phyloP scores from a whole-genome alignment of 805 yeast species.

The Candida chilensis region DNA sequence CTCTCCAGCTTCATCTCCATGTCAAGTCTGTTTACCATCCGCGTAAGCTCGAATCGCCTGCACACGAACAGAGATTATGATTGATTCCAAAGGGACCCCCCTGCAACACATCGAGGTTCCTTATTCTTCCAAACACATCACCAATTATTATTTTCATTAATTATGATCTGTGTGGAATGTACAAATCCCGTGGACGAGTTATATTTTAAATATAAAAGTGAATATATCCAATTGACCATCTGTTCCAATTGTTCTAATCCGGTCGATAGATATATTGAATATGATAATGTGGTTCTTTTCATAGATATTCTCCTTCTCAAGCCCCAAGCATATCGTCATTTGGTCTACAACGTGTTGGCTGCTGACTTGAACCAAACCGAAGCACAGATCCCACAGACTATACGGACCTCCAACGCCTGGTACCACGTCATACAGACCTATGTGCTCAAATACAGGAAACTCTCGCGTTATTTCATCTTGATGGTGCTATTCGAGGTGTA shows the following conservation, averaged over 20 bases:
- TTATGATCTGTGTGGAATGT: slow-evolving; percentile 89
- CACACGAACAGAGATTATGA: too few relatives aligned
- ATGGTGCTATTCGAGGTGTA: slow-evolving; percentile 81
- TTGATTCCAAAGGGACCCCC: too few relatives aligned
- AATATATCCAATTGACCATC: slow-evolving; percentile 70
- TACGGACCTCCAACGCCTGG: slow-evolving; percentile 1
- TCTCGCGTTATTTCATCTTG: slow-evolving; percentile 43
- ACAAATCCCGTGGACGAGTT: slow-evolving; percentile 54
- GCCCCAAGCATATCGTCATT: slow-evolving; percentile 82
- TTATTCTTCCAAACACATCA: too few relatives aligned
- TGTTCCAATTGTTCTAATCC: slow-evolving; percentile 65
- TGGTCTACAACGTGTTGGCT: slow-evolving; percentile 63
- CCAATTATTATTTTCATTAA: too few relatives aligned
- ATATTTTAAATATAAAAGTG: slow-evolving; percentile 64
- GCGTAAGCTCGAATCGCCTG: too few relatives aligned
- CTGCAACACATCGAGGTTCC: too few relatives aligned
- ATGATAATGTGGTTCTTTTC: slow-evolving; percentile 74
- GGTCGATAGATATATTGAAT: slow-evolving; percentile 89
- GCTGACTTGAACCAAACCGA: too few relatives aligned
- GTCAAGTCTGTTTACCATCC: too few relatives aligned
- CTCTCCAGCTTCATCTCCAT: too few relatives aligned
- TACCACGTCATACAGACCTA: neutral
- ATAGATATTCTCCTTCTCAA: slow-evolving; percentile 78
- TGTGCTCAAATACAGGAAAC: slow-evolving; percentile 14
- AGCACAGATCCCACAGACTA: slow-evolving; percentile 1